phyloP scores from a whole-genome alignment of 2,329 filamentous ascomycete species.

The Colletotrichum lentis region DNA sequence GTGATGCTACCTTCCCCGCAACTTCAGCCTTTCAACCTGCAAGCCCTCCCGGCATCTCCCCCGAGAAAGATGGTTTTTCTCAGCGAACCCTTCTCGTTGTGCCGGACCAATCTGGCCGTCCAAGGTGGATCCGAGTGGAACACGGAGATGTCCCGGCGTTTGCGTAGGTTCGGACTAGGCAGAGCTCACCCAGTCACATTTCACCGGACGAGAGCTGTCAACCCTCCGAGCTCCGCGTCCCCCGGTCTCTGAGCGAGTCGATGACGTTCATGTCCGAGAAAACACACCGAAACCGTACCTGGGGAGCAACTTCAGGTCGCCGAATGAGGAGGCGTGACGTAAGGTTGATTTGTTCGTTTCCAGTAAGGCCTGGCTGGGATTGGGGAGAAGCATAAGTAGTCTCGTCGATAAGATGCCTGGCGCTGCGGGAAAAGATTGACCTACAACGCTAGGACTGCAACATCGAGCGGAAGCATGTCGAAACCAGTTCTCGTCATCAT shows the following conservation, averaged over 20 bases:
- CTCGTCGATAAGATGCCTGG: background rate
- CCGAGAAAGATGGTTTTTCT: background rate
- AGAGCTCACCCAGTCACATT: slow-evolving; percentile 14
- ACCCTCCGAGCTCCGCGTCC: slow-evolving; percentile 11
- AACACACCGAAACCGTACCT: slow-evolving; percentile 2
- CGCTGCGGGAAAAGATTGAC: background rate
- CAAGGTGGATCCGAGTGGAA: slow-evolving; percentile 5
- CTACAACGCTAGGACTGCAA: background rate
- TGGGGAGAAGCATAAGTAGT: slow-evolving; percentile 15
- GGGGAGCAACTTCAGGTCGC: background rate
- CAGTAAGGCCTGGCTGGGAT: background rate
- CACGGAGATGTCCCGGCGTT: slow-evolving; percentile 35
- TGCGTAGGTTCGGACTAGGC: background rate
- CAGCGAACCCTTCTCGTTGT: background rate
- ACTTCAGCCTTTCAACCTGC: background rate
- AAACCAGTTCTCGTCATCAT: slow-evolving; percentile 30
- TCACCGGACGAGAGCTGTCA: background rate
- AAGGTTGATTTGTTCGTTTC: slow-evolving; percentile 3
- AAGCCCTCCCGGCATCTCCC: background rate
- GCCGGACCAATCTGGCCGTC: background rate
- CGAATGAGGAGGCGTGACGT: slow-evolving; percentile 10
- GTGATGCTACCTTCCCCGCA: background rate
- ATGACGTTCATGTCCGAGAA: slow-evolving; percentile 30
- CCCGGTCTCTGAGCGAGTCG: slow-evolving; percentile 6
- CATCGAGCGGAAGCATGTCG: background rate